These are phyloP conservation scores for Zygoascus bituminiphila DNA, from an alignment of 805 yeast species.

Conservation along the genomic window DNA sequence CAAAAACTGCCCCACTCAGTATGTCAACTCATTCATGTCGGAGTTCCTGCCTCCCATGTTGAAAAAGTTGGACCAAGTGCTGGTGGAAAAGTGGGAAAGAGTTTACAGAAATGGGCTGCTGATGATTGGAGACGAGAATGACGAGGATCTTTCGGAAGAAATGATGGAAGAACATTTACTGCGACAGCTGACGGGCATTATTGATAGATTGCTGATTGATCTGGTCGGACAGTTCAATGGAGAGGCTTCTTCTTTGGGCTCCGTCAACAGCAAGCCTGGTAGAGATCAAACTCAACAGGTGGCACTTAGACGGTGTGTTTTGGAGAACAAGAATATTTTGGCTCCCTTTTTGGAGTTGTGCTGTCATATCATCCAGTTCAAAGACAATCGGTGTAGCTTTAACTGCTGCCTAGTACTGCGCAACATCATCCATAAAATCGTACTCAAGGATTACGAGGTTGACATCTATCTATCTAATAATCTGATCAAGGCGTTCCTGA, in stretches of 20 bases:
- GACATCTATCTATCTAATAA: slow-evolving; percentile 59
- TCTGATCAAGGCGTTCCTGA: slow-evolving; percentile 60
- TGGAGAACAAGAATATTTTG: slow-evolving; percentile 54
- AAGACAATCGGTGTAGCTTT: slow-evolving; percentile 87
- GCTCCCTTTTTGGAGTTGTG: slow-evolving; percentile 72
- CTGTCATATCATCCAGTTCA: slow-evolving; percentile 68
- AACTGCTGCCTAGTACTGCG: slow-evolving; percentile 78
- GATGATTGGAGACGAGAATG: slow-evolving; percentile 48
- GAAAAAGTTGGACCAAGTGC: slow-evolving; percentile 60
- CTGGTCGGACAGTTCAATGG: slow-evolving; percentile 59
- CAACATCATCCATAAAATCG: slow-evolving; percentile 59
- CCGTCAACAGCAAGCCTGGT: slow-evolving; percentile 22
- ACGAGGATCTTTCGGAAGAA: slow-evolving; percentile 85
- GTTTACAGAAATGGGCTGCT: slow-evolving; percentile 43
- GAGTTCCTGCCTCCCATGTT: slow-evolving; percentile 74
- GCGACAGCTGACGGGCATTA: slow-evolving; percentile 87
- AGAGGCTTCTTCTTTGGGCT: slow-evolving; percentile 28
- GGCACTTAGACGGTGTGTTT: slow-evolving; percentile 54
- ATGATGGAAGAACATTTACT: slow-evolving; percentile 96
- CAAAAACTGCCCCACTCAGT: slow-evolving; percentile 75
- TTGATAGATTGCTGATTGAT: slow-evolving; percentile 79
- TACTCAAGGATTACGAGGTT: slow-evolving; percentile 64
- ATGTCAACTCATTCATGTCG: slow-evolving; percentile 59
- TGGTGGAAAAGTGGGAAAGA: slow-evolving; percentile 68
- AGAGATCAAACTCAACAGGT: slow-evolving; percentile 40